Percentiles rank a stretch among this genome's conserved stretches.
These are phyloP conservation scores for Botrytis sinoallii DNA, from an alignment of 2,329 filamentous ascomycete species.

Conservation along the genomic window DNA sequence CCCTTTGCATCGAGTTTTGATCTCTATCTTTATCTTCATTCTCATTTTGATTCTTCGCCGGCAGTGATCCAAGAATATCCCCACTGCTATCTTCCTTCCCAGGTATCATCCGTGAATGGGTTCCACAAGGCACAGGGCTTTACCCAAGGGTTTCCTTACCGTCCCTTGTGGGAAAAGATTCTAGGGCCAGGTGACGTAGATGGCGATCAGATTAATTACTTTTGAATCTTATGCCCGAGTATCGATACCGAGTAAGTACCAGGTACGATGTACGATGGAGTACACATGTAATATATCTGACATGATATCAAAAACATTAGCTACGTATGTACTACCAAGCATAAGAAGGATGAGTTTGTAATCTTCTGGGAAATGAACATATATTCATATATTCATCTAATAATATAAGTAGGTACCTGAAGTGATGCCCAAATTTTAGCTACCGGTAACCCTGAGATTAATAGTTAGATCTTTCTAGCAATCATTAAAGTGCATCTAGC, in stretches of 20 bases:
- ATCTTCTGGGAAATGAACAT: not conserved
- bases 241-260: not conserved
- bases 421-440: not conserved
- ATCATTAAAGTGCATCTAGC: not conserved
- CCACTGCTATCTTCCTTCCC: not conserved
- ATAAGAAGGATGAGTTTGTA: not conserved
- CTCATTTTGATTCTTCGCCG: not conserved
- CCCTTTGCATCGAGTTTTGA: not conserved
- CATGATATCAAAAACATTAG: not conserved
- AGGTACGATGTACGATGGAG: not conserved
- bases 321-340: not conserved
- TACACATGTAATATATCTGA: not conserved
- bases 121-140: not conserved
- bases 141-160: not conserved
- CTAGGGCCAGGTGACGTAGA: not conserved
- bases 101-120: not conserved
- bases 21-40: not conserved
- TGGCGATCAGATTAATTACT: conserved; percentile 4
- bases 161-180: not conserved
- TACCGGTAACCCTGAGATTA: not conserved
- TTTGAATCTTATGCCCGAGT: not conserved
- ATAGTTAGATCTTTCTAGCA: not conserved
- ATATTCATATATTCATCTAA: not conserved
- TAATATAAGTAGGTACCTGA: not conserved
- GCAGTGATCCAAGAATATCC: not conserved